Evolutionary conservation across 306 rosid species (phyloP).

Genomic region (Castanospermum australe): DNA sequence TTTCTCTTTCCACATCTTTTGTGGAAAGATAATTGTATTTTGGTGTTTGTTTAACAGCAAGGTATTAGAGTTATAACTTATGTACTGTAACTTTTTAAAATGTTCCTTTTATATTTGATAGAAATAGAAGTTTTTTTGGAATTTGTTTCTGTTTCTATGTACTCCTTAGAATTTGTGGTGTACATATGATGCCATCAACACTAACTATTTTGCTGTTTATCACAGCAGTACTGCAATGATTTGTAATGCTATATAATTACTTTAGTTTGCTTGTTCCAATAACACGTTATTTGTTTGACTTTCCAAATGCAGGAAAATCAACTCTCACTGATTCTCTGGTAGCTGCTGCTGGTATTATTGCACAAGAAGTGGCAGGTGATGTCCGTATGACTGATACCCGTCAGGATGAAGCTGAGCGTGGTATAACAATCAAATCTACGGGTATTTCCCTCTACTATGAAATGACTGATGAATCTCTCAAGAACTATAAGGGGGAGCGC

Average conservation of each 20-base stretch:
- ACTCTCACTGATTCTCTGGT: constrained; percentile 92
- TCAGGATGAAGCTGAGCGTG: constrained; percentile 93
- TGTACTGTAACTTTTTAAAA: neutral
- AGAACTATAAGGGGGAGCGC: constrained; percentile 67
- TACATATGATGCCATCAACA: neutral
- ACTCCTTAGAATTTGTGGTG: neutral
- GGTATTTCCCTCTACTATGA: constrained; percentile 94
- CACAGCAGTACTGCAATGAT: neutral
- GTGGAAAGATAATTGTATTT: neutral
- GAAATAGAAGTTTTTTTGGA: neutral
- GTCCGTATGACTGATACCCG: constrained; percentile 97
- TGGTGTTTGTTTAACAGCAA: neutral
- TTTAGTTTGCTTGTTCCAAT: no score
- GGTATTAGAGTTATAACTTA: neutral
- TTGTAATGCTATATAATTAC: neutral
- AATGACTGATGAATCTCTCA: constrained; percentile 59
- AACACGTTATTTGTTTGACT: neutral
- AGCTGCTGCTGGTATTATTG: constrained; percentile 96
- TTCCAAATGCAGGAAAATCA: constrained; percentile 54
- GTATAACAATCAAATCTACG: constrained; percentile 88
- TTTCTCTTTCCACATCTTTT: no score
- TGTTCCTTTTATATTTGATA: neutral
- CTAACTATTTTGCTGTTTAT: neutral
- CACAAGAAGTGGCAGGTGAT: constrained; percentile 92
- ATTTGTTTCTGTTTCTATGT: neutral